phyloP scores from a whole-genome alignment of 2,329 filamentous ascomycete species.

The Dichotomopilus funicola region DNA sequence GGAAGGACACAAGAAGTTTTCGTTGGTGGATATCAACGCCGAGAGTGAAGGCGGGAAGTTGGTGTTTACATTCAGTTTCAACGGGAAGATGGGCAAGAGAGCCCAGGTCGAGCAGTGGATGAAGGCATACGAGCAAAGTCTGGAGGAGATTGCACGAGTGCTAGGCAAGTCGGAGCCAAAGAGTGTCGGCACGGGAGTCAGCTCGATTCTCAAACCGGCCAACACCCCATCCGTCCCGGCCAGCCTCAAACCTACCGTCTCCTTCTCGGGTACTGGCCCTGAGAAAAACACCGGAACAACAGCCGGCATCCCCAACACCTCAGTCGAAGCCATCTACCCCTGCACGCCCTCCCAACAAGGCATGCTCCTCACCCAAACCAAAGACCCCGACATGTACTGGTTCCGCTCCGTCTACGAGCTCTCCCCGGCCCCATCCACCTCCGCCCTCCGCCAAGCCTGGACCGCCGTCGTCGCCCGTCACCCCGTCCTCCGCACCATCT shows the following conservation, averaged over 20 bases:
- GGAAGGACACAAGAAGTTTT: slow-evolving; percentile 8
- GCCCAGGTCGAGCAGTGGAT: slow-evolving; percentile 11
- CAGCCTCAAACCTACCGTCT: too few relatives aligned
- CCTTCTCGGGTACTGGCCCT: too few relatives aligned
- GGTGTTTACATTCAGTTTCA: slow-evolving; percentile 12
- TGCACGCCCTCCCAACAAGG: slow-evolving; percentile 28
- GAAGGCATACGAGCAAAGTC: slow-evolving; percentile 5
- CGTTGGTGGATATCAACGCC: slow-evolving; percentile 12
- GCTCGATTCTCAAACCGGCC: too few relatives aligned
- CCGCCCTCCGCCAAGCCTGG: slow-evolving; percentile 6
- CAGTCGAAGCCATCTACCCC: slow-evolving; percentile 27
- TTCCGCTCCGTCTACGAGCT: slow-evolving; percentile 7
- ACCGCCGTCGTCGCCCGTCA: slow-evolving; percentile 10
- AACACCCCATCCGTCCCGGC: too few relatives aligned
- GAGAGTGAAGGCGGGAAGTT: slow-evolving; percentile 4
- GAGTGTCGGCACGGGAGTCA: neutral
- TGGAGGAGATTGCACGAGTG: slow-evolving; percentile 4
- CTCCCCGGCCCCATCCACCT: neutral
- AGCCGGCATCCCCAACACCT: slow-evolving; percentile 2
- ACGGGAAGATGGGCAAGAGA: slow-evolving; percentile 3
- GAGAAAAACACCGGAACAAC: neutral
- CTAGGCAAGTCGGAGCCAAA: neutral
- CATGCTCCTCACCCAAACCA: slow-evolving; percentile 11
- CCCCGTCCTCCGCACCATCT: slow-evolving; percentile 9
- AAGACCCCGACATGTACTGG: slow-evolving; percentile 8